phyloP scores from a whole-genome alignment of 2,329 filamentous ascomycete genomes.

The Macrophomina pseudophaseolina region DNA sequence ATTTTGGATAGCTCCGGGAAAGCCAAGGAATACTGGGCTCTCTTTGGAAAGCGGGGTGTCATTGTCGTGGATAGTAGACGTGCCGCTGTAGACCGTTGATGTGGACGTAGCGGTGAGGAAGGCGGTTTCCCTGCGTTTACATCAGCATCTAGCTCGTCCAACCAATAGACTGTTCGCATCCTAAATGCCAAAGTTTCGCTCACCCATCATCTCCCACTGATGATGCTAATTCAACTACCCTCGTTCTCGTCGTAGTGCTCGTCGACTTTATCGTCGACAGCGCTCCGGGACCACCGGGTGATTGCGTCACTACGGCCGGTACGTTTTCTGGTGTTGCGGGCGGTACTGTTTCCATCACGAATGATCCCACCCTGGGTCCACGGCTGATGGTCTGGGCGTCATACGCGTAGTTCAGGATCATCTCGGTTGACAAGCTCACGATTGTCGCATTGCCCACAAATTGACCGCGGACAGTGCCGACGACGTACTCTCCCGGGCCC shows the following conservation, averaged over 20 bases:
- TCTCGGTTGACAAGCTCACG: constrained; percentile 46
- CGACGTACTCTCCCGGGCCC: constrained; percentile 39
- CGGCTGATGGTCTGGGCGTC: constrained; percentile 42
- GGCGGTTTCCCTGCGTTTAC: not conserved
- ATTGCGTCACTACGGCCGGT: not conserved
- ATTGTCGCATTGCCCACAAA: constrained; percentile 47
- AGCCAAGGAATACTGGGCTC: too few relatives aligned
- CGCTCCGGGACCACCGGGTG: not conserved
- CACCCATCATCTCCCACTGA: not conserved
- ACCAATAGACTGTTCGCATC: too few relatives aligned
- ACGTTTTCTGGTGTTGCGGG: not conserved
- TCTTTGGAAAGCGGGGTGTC: not conserved
- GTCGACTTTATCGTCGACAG: constrained; percentile 8
- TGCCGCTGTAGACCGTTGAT: constrained; percentile 13
- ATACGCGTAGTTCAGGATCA: constrained; percentile 44
- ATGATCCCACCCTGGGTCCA: not conserved
- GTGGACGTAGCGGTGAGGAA: not conserved
- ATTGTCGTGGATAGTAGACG: constrained; percentile 3
- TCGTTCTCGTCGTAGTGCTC: constrained; percentile 20
- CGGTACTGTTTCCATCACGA: not conserved
- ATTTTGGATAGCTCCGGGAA: not conserved
- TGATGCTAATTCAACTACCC: constrained; percentile 8
- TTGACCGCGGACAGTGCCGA: constrained; percentile 47
- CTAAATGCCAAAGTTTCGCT: not conserved
- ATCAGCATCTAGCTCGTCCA: not conserved